A percentile compares a stretch with the other conserved stretches of the same genome.
Conservation (phyloP, 2,329 filamentous ascomycete genomes). For the Fusarium circinatum region DNA sequence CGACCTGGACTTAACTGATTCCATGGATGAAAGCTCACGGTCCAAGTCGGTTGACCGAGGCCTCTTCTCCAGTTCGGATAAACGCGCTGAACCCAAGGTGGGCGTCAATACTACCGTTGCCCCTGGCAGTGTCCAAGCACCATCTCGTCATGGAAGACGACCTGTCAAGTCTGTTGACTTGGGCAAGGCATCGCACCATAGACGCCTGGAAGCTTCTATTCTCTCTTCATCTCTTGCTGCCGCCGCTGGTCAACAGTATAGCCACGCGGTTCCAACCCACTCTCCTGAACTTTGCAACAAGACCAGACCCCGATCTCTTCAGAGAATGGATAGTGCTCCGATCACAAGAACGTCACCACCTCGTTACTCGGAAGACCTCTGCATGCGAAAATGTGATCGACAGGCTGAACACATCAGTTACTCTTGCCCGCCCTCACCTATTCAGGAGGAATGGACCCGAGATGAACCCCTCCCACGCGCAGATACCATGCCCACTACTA, state of each 20-base stretch:
- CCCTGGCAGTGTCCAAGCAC: constrained; percentile 66
- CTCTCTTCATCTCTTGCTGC: constrained; percentile 53
- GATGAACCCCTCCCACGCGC: constrained; percentile 50
- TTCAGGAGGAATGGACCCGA: constrained; percentile 51
- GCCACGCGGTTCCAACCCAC: constrained; percentile 58
- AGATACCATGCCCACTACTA: constrained; percentile 56
- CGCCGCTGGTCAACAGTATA: constrained; percentile 53
- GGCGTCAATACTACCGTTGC: constrained; percentile 70
- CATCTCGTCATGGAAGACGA: constrained; percentile 55
- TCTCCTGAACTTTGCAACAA: constrained; percentile 49
- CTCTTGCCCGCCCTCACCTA: constrained; percentile 59
- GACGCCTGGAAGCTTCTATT: constrained; percentile 50
- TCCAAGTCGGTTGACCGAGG: constrained; percentile 73
- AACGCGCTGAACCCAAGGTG: constrained; percentile 72
- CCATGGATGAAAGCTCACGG: constrained; percentile 61
- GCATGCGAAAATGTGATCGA: constrained; percentile 7
- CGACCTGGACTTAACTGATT: constrained; percentile 50
- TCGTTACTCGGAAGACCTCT: constrained; percentile 26
- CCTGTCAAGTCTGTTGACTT: constrained; percentile 59
- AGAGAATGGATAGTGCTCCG: constrained; percentile 51
- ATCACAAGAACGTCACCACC: constrained; percentile 26
- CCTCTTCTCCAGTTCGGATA: constrained; percentile 68
- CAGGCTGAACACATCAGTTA: constrained; percentile 42
- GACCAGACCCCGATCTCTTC: constrained; percentile 60
- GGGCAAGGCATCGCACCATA: constrained; percentile 44